Conservation (phyloP, 2,329 filamentous ascomycete species). For the Colletotrichum gloeosporioides region DNA sequence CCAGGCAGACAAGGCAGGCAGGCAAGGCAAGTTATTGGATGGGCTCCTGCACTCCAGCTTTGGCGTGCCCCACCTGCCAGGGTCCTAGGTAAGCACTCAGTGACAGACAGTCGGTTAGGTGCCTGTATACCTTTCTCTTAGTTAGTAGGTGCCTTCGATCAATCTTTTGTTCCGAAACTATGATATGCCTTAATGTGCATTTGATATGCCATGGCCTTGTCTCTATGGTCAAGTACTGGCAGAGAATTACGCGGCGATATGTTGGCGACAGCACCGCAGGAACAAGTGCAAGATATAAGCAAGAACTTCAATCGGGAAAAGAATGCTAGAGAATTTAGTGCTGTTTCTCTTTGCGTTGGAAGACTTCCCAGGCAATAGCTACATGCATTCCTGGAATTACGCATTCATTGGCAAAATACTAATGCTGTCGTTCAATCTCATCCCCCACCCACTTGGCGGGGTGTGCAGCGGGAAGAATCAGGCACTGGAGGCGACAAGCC, state of each 20-base stretch:
- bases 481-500: background rate
- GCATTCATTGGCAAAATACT: background rate
- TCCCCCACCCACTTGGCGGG: background rate
- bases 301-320: background rate
- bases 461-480: constrained; percentile 5
- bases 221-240: background rate
- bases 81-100: background rate
- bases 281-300: background rate
- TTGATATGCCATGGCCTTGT: background rate
- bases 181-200: background rate
- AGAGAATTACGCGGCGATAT: background rate
- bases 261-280: background rate
- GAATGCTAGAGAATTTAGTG: background rate
- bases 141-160: background rate
- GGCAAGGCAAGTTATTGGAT: background rate
- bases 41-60: background rate
- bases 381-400: background rate
- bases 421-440: background rate
- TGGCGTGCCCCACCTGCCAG: background rate
- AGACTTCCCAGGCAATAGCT: background rate
- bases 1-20: background rate
- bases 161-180: background rate
- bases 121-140: background rate
- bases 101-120: background rate
- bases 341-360: background rate